Conservation (phyloP, 2,329 filamentous ascomycete species). For the Pseudocercospora musae region DNA sequence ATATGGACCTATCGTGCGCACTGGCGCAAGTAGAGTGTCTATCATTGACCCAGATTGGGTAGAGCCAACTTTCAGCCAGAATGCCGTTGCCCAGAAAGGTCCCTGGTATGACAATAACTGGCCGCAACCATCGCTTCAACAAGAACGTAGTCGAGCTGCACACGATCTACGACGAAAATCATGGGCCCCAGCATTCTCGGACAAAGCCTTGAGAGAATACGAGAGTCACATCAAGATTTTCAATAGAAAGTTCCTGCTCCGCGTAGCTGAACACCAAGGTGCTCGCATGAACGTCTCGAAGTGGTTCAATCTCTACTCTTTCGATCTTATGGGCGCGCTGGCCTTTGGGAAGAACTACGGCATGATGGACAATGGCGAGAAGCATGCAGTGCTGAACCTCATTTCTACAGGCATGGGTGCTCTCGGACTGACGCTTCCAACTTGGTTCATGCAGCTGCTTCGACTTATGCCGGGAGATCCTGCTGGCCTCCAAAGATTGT, state of each 20-base stretch:
- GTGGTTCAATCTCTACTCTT: not conserved
- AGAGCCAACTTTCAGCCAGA: not conserved
- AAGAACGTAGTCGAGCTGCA: not conserved
- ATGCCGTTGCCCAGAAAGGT: not conserved
- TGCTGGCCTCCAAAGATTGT: not conserved
- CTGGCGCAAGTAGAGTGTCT: not conserved
- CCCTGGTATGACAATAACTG: not conserved
- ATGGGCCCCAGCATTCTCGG: conserved; percentile 43
- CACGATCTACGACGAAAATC: conserved; percentile 38
- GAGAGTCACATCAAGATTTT: not conserved
- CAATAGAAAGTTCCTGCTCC: not conserved
- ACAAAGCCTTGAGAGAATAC: conserved; percentile 42
- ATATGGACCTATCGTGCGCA: not conserved
- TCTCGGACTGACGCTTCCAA: not conserved
- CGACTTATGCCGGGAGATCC: not conserved
- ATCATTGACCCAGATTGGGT: not conserved
- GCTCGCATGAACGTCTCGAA: not conserved
- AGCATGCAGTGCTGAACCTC: not conserved
- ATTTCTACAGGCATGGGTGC: not conserved
- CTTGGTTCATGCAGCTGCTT: not conserved
- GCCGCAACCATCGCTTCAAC: not conserved
- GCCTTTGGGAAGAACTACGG: not conserved
- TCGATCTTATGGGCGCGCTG: not conserved
- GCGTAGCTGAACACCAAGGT: not conserved
- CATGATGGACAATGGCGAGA: not conserved